Evolutionary conservation across 1,284 basidiomycete species (phyloP).

Genomic region (Apiotrichum porosum): DNA sequence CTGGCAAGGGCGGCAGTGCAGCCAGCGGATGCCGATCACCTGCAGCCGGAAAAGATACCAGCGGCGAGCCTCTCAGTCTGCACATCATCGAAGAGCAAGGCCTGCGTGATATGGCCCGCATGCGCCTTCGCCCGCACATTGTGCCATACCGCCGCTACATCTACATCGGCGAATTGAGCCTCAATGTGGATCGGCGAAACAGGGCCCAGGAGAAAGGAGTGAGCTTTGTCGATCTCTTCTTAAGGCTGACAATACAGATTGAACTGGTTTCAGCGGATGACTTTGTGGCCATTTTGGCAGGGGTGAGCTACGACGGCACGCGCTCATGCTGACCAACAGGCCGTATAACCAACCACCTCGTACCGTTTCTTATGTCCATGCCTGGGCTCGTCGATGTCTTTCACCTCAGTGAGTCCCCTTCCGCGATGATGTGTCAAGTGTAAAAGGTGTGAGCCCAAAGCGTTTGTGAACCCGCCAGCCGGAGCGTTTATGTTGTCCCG

Average conservation of each 20-base stretch:
- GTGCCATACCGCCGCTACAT: constrained; percentile 32
- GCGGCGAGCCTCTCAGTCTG: not conserved
- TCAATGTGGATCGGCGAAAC: not conserved
- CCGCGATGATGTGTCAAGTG: constrained; percentile 20
- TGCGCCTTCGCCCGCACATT: constrained; percentile 27
- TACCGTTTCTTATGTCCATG: too few species aligned
- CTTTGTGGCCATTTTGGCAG: constrained; percentile 27
- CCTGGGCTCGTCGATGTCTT: not conserved
- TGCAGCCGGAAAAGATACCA: not conserved
- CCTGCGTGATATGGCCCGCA: constrained; percentile 24
- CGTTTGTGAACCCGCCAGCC: not conserved
- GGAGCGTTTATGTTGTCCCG: constrained; percentile 10
- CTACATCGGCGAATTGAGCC: constrained; percentile 25
- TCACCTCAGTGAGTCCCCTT: constrained; percentile 14
- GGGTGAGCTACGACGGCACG: constrained; percentile 10
- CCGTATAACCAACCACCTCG: not conserved
- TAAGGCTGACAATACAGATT: not conserved
- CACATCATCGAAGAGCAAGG: constrained; percentile 21
- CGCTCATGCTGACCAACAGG: not conserved
- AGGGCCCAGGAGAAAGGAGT: too few species aligned
- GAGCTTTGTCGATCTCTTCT: not conserved
- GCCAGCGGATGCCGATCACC: not conserved
- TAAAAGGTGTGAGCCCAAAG: constrained; percentile 24
- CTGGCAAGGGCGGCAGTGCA: too few species aligned
- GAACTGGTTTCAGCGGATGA: too few species aligned